phyloP scores from a whole-genome alignment of 2,329 filamentous ascomycete genomes.

The Fusarium luffae region DNA sequence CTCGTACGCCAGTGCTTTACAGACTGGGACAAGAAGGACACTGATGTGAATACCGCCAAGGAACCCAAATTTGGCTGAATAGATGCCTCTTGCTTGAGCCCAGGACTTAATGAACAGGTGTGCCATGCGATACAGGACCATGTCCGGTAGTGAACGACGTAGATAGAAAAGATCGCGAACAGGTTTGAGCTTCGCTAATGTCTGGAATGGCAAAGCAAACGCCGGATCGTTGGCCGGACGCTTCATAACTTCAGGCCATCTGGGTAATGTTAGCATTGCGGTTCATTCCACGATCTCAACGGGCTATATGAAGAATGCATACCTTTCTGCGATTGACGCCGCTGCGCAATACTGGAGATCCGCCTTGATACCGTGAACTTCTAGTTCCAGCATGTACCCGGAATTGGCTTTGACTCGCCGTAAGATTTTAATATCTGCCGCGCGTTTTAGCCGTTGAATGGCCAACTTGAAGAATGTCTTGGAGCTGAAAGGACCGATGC shows the following conservation, averaged over 20 bases:
- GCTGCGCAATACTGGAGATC: slow-evolving; percentile 76
- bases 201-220: slow-evolving; percentile 66
- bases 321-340: slow-evolving; percentile 63
- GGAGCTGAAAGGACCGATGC: slow-evolving; percentile 70
- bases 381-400: slow-evolving; percentile 73
- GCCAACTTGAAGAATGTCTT: slow-evolving; percentile 71
- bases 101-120: slow-evolving; percentile 71
- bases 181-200: slow-evolving; percentile 71
- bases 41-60: slow-evolving; percentile 74
- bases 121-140: slow-evolving; percentile 66
- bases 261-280: slow-evolving; percentile 19
- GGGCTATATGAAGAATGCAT: slow-evolving; percentile 5
- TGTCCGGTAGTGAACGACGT: slow-evolving; percentile 67
- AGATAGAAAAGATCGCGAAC: slow-evolving; percentile 71
- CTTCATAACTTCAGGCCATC: slow-evolving; percentile 60
- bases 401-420: slow-evolving; percentile 68
- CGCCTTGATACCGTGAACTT: slow-evolving; percentile 66
- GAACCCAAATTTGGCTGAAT: slow-evolving; percentile 72
- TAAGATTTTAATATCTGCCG: slow-evolving; percentile 61
- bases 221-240: slow-evolving; percentile 62
- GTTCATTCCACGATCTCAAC: neutral
- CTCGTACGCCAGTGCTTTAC: slow-evolving; percentile 62
- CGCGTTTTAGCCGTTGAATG: slow-evolving; percentile 63
- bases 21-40: slow-evolving; percentile 68
- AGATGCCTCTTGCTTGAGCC: slow-evolving; percentile 71